A percentile compares a stretch with the other conserved stretches of the same genome.
Conservation (phyloP, 306 rosid species). For the Mimosa pudica region DNA sequence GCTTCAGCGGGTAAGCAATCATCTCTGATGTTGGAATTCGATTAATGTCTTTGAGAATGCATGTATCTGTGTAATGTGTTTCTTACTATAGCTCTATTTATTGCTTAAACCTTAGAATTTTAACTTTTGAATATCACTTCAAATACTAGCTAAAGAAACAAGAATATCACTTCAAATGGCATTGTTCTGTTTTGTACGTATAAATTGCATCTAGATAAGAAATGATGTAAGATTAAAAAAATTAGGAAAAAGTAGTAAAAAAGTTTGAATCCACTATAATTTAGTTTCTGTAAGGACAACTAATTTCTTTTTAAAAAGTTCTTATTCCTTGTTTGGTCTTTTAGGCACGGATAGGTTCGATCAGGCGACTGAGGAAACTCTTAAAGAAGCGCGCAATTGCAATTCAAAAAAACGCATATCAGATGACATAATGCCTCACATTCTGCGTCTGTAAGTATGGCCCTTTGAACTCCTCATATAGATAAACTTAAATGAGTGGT, state of each 20-base stretch:
- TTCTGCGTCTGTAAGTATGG: slow-evolving; percentile 60
- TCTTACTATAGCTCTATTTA: neutral
- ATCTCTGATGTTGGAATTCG: neutral
- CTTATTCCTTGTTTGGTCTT: neutral
- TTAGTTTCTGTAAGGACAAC: too few relatives aligned
- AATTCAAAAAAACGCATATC: slow-evolving; percentile 31
- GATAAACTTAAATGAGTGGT: neutral
- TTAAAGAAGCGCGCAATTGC: slow-evolving; percentile 36
- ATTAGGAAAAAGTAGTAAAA: too few relatives aligned
- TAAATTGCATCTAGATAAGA: too few relatives aligned
- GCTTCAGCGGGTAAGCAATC: slow-evolving; percentile 21
- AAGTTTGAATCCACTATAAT: too few relatives aligned
- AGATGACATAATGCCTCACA: slow-evolving; percentile 63
- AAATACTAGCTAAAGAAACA: neutral
- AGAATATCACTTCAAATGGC: neutral
- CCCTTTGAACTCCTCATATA: neutral
- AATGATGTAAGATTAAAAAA: too few relatives aligned
- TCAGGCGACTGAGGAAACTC: neutral
- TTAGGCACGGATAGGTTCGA: slow-evolving; percentile 31
- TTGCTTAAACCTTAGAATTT: neutral
- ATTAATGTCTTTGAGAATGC: neutral
- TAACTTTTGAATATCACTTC: neutral
- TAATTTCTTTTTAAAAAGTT: too few relatives aligned
- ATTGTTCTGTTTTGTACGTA: neutral
- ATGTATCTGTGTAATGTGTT: neutral